Base-by-base conservation (phyloP, 768 basidiomycete genomes). In the Trametes meyenii region DNA sequence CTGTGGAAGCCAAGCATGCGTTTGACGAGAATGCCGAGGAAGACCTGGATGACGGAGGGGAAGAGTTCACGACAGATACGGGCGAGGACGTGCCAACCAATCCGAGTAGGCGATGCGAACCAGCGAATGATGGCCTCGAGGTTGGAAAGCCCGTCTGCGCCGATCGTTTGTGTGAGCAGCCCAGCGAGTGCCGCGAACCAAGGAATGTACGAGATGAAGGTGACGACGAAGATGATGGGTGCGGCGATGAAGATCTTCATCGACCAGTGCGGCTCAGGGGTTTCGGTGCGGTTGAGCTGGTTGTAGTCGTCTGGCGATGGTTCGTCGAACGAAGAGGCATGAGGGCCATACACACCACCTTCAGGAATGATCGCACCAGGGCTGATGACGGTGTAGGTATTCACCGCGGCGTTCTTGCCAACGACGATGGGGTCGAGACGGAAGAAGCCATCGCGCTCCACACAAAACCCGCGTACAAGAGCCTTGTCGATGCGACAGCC, bases 391-490 rank as follows among this genome's bases (percentile, higher is more conserved):
- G 79, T 80, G 61, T 75, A 79, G 2, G 78, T 77, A 64, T 81
- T 82, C 36, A 81, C 64, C 12, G 76, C 68, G 6, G 77, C 77
- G 33, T 72, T 69, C 19, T 66, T 59, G 8, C 80, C 79, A 51
- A 82, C 72, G 11, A 70, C 70, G 51, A 81, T 72, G 2, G 66
- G 69, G 14, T 72, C 77, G 17, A 82, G 72, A 17, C 75, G 74
- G 71, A 82, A 78, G 55, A 66, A 74, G 5, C 80, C 79, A 55
- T 81, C 77, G 19, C 76, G 71, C 65, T 82, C 81, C 5, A 81
- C 78, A 48, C 76, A 75, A 63, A 82, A 81, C 13, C 77, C 79
- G 13, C 80, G 76, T 13, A 81, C 66, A 3, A 76, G 69, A 0
- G 77, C 67, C 23, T 71, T 72, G 59, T 81, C 79, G 43, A 82